These are phyloP conservation scores for Wickerhamiella slavikovae DNA, from an alignment of 805 yeast genomes.

Conservation along the genomic window DNA sequence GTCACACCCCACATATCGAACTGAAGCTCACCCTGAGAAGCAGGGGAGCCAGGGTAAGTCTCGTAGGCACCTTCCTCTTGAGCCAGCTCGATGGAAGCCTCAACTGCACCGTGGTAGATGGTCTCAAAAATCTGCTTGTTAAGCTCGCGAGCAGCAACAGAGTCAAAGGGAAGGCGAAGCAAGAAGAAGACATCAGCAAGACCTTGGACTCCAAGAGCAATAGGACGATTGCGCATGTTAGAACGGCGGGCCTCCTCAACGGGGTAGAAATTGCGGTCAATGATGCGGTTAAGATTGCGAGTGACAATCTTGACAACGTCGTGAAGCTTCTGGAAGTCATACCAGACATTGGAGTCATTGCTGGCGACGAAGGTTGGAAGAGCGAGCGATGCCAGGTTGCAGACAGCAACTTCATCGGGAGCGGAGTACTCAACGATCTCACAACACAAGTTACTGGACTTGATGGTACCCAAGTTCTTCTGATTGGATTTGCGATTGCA, in stretches of 20 bases:
- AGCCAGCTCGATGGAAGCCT: slow-evolving; percentile 72
- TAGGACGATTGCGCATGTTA: slow-evolving; percentile 71
- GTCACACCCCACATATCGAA: slow-evolving; percentile 70
- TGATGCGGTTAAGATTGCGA: slow-evolving; percentile 59
- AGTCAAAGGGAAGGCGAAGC: slow-evolving; percentile 71
- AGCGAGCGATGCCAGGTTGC: slow-evolving; percentile 83
- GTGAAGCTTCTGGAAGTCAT: slow-evolving; percentile 60
- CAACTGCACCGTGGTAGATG: slow-evolving; percentile 82
- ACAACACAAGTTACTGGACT: slow-evolving; percentile 84
- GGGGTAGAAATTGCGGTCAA: slow-evolving; percentile 76
- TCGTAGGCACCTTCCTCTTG: slow-evolving; percentile 44
- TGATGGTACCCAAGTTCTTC: slow-evolving; percentile 77
- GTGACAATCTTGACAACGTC: slow-evolving; percentile 56
- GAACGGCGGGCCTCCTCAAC: slow-evolving; percentile 54
- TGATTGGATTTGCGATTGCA: slow-evolving; percentile 79
- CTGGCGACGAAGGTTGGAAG: slow-evolving; percentile 43
- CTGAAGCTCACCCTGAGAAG: slow-evolving; percentile 68
- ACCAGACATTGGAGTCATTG: slow-evolving; percentile 28
- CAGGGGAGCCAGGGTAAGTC: slow-evolving; percentile 69
- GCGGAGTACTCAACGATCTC: slow-evolving; percentile 86
- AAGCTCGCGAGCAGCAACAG: slow-evolving; percentile 50
- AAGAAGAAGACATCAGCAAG: slow-evolving; percentile 73
- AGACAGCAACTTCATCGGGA: slow-evolving; percentile 85
- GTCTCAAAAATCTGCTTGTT: slow-evolving; percentile 86
- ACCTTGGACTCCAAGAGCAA: slow-evolving; percentile 98